These are phyloP conservation scores for Trypanosoma mega DNA, from an alignment of 208 protist genomes.

Conservation along the genomic window DNA sequence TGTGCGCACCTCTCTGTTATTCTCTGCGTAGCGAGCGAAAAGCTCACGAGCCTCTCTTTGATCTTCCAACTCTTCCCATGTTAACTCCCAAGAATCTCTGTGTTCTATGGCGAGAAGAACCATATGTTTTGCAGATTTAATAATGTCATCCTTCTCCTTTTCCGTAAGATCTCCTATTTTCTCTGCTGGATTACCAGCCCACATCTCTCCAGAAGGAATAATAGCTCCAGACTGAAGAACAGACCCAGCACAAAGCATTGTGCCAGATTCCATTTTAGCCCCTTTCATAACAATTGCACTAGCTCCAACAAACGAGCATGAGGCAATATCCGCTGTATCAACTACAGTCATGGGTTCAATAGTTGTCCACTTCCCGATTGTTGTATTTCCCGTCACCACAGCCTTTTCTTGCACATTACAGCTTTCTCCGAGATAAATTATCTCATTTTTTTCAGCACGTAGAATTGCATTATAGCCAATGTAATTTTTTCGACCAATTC, in stretches of 20 bases:
- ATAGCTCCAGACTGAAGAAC: constrained; percentile 83
- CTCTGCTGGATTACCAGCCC: constrained; percentile 89
- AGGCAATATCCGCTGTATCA: constrained; percentile 81
- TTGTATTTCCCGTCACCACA: constrained; percentile 80
- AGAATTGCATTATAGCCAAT: constrained; percentile 90
- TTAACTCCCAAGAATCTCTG: constrained; percentile 87
- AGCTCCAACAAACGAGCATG: constrained; percentile 89
- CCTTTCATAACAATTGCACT: constrained; percentile 85
- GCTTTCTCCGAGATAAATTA: constrained; percentile 85
- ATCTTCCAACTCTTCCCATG: constrained; percentile 87
- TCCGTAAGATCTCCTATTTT: constrained; percentile 85
- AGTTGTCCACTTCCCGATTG: constrained; percentile 84
- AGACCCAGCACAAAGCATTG: constrained; percentile 86
- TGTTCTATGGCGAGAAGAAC: constrained; percentile 88
- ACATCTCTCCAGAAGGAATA: constrained; percentile 92
- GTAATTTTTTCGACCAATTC: constrained; percentile 87
- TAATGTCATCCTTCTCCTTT: constrained; percentile 84
- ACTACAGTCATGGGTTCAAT: constrained; percentile 91
- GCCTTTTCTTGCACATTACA: constrained; percentile 92
- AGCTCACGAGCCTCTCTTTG: constrained; percentile 73
- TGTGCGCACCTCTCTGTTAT: constrained; percentile 67
- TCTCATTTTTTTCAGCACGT: constrained; percentile 76
- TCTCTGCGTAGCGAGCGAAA: constrained; percentile 62
- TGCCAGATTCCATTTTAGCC: constrained; percentile 75
- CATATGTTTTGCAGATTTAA: constrained; percentile 90